Conservation (phyloP, 2,329 filamentous ascomycete species). For the Curvularia hawaiiensis region DNA sequence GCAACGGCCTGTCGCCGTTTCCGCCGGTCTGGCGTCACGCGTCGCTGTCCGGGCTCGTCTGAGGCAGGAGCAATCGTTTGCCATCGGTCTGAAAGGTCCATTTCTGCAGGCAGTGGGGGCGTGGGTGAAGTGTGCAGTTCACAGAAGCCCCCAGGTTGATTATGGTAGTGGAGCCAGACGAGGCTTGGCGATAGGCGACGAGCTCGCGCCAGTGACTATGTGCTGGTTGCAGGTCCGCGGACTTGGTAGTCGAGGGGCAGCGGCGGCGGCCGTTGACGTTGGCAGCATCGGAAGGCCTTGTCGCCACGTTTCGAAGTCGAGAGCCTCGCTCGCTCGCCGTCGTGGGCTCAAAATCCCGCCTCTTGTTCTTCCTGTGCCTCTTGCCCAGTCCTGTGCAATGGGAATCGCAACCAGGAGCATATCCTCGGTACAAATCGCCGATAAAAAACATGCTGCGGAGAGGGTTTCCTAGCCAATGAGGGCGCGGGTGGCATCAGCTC, state of each 20-base stretch:
- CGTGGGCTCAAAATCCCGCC: not conserved
- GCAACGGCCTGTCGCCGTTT: slow-evolving; percentile 30
- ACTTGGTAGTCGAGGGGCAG: not conserved
- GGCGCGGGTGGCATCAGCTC: slow-evolving; percentile 8
- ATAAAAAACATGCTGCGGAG: slow-evolving; percentile 13
- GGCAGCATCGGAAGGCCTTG: slow-evolving; percentile 2
- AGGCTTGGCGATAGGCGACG: slow-evolving; percentile 11
- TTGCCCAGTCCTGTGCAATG: not conserved
- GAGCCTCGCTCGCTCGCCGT: not conserved
- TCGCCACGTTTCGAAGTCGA: slow-evolving; percentile 8
- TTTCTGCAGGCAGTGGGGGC: slow-evolving; percentile 9
- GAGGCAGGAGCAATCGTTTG: slow-evolving; percentile 32
- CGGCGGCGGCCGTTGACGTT: not conserved
- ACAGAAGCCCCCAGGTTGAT: slow-evolving; percentile 3
- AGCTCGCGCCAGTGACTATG: slow-evolving; percentile 4
- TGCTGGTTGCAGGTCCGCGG: slow-evolving; percentile 1
- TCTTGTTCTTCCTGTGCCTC: slow-evolving; percentile 6
- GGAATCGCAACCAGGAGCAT: slow-evolving; percentile 12
- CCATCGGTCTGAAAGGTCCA: slow-evolving; percentile 32
- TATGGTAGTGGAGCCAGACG: slow-evolving; percentile 10
- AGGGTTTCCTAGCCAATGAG: slow-evolving; percentile 17
- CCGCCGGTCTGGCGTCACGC: slow-evolving; percentile 20
- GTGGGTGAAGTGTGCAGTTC: slow-evolving; percentile 1
- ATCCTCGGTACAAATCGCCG: slow-evolving; percentile 16
- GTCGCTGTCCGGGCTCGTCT: slow-evolving; percentile 29